A percentile compares a stretch with the other conserved stretches of the same genome.
phyloP scores from a whole-genome alignment of 768 basidiomycete genomes.

The Termitomyces eurrhizus region DNA sequence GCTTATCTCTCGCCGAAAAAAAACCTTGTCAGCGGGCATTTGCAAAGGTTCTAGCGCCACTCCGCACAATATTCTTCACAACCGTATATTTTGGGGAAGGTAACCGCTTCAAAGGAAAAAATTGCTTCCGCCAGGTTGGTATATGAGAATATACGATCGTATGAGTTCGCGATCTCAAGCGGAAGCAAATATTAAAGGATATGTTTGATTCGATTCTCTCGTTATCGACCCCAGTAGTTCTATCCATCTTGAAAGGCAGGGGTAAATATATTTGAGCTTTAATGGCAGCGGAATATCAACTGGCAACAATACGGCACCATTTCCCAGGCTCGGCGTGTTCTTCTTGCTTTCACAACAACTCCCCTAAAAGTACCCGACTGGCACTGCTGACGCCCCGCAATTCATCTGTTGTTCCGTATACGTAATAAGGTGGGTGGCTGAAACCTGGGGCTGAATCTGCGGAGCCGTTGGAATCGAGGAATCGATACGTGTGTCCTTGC shows the following conservation, averaged over 20 bases:
- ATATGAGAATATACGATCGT: neutral
- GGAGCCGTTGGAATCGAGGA: neutral
- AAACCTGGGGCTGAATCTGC: neutral
- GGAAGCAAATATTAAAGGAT: neutral
- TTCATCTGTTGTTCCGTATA: neutral
- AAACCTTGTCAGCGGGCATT: neutral
- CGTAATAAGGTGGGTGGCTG: neutral
- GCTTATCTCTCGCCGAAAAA: neutral
- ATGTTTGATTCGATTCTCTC: neutral
- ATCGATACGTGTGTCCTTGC: neutral
- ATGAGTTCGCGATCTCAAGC: neutral
- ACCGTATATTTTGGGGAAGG: neutral
- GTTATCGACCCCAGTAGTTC: neutral
- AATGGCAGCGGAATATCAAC: neutral
- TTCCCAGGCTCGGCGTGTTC: neutral
- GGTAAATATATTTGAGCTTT: neutral
- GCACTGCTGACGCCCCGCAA: neutral
- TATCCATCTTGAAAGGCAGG: neutral
- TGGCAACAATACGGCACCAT: neutral
- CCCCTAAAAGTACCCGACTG: neutral
- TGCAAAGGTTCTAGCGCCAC: neutral
- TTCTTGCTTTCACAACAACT: neutral
- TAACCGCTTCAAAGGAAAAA: neutral
- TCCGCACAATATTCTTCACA: neutral
- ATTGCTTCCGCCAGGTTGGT: neutral